These are phyloP conservation scores for Solanum chilense DNA, from an alignment of 257 asterid species.

Conservation along the genomic window DNA sequence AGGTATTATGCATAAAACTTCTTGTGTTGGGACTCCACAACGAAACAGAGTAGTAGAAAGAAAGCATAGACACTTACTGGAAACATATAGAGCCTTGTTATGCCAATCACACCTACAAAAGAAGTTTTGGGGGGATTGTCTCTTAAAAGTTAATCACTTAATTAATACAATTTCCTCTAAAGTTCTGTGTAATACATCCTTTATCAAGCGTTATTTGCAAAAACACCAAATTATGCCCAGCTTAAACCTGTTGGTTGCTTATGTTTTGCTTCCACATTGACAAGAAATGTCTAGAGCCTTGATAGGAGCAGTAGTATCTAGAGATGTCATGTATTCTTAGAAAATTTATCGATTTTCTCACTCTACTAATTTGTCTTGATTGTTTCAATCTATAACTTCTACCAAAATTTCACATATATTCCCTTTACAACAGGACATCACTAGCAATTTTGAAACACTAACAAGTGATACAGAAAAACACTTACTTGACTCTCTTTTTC, in stretches of 20 bases:
- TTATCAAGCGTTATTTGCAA: neutral
- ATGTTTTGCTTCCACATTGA: neutral
- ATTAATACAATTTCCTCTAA: neutral
- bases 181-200: neutral
- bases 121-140: too few relatives aligned
- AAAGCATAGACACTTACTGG: too few relatives aligned
- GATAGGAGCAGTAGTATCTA: neutral
- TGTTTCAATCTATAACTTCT: neutral
- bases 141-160: too few relatives aligned
- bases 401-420: neutral
- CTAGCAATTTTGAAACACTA: too few relatives aligned
- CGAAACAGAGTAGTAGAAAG: too few relatives aligned
- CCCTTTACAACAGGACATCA: neutral
- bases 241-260: too few relatives aligned
- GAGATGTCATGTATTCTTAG: neutral
- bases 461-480: too few relatives aligned
- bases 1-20: neutral
- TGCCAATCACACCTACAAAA: too few relatives aligned
- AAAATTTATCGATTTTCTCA: neutral
- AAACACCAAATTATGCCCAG: too few relatives aligned
- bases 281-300: neutral
- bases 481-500: too few relatives aligned
- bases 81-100: too few relatives aligned
- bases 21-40: neutral
- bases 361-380: neutral